Percentiles rank a stretch among this genome's conserved stretches.
These are phyloP conservation scores for Silene vulgaris DNA, from an alignment of 179 eudicot species.

Conservation along the genomic window DNA sequence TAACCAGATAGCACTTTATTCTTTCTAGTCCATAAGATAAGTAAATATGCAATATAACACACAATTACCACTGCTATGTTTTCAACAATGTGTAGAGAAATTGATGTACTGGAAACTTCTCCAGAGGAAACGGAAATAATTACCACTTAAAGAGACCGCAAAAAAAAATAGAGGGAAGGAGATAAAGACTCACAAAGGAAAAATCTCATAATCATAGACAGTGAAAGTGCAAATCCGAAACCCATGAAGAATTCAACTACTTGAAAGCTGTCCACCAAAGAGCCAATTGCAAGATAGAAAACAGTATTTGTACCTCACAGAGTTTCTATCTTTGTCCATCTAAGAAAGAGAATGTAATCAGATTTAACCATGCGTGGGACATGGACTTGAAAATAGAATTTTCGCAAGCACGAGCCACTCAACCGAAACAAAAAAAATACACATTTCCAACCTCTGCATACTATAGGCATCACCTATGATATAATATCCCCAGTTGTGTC, in stretches of 20 bases:
- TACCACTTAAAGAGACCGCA: neutral
- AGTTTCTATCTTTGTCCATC: neutral
- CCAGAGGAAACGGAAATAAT: neutral
- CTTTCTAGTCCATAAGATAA: too few relatives aligned
- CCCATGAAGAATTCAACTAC: slow-evolving; percentile 2
- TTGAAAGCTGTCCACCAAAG: slow-evolving; percentile 4
- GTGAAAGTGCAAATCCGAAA: neutral
- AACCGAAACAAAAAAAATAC: neutral
- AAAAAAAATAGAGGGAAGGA: neutral
- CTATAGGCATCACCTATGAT: neutral
- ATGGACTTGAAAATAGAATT: neutral
- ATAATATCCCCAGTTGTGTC: neutral
- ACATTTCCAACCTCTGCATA: neutral
- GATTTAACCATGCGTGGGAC: neutral
- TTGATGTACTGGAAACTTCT: neutral
- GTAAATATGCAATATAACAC: neutral
- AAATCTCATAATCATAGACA: neutral
- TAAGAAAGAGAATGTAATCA: slow-evolving; percentile 12
- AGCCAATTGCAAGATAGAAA: slow-evolving; percentile 1
- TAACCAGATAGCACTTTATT: too few relatives aligned
- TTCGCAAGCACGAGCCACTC: neutral
- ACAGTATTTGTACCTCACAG: slow-evolving; percentile 5
- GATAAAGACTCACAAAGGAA: slow-evolving; percentile 6
- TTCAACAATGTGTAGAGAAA: neutral
- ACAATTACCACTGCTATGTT: neutral